Evolutionary conservation across 192 early-diverging fungal genomes (phyloP).

Genomic region (Allomyces arbusculus): DNA sequence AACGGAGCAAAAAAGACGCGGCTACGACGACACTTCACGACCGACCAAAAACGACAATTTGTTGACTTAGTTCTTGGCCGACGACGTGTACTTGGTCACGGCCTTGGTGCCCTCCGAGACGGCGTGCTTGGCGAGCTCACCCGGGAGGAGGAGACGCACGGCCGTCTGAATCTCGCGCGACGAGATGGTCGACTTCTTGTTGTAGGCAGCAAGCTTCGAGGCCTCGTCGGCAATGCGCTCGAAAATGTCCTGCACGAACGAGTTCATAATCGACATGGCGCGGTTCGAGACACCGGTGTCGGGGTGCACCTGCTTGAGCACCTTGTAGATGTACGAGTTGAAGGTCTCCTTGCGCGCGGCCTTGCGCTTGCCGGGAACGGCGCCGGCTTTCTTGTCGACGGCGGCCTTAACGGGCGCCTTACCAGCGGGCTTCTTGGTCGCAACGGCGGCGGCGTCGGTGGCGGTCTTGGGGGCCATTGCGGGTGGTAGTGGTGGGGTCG

Average conservation of each 20-base stretch:
- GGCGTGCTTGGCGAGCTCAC: slow-evolving; percentile 91
- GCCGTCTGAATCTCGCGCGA: slow-evolving; percentile 83
- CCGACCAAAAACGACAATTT: background rate
- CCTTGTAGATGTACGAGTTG: slow-evolving; percentile 93
- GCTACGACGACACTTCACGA: background rate
- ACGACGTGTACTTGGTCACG: slow-evolving; percentile 85
- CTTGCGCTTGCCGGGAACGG: slow-evolving; percentile 25
- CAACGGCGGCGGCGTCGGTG: slow-evolving; percentile 37
- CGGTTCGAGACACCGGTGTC: slow-evolving; percentile 94
- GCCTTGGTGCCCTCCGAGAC: slow-evolving; percentile 97
- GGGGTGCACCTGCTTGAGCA: slow-evolving; percentile 91
- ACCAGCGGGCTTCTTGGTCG: slow-evolving; percentile 4
- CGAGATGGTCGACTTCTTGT: slow-evolving; percentile 88
- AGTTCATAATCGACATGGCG: slow-evolving; percentile 90
- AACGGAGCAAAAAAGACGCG: background rate
- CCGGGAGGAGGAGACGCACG: slow-evolving; percentile 58
- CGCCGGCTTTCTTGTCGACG: slow-evolving; percentile 14
- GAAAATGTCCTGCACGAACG: slow-evolving; percentile 93
- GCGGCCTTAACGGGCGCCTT: slow-evolving; percentile 19
- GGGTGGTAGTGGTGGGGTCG: background rate
- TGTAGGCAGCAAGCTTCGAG: slow-evolving; percentile 72
- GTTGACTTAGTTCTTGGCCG: slow-evolving; percentile 10
- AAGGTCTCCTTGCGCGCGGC: slow-evolving; percentile 66
- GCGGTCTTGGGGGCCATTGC: slow-evolving; percentile 35
- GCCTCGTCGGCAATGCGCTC: slow-evolving; percentile 76